These are phyloP conservation scores for Hypoxylon rickii DNA, from an alignment of 495 filamentous ascomycete genomes.

Conservation along the genomic window DNA sequence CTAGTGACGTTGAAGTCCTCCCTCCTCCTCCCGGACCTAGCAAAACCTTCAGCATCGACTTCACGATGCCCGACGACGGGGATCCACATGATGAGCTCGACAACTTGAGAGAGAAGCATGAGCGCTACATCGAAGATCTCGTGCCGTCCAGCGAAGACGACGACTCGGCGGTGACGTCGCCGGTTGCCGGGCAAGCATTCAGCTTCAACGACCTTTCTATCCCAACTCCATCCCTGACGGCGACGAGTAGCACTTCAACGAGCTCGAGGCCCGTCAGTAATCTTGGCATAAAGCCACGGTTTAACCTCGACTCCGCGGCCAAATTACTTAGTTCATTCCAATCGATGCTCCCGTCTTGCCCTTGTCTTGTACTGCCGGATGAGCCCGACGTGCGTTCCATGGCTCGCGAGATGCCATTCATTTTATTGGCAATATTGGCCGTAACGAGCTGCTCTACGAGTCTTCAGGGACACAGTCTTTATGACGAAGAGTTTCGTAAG, in stretches of 20 bases:
- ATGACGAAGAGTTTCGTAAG: slow-evolving; percentile 56
- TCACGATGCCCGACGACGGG: slow-evolving; percentile 42
- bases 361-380: slow-evolving; percentile 41
- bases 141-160: slow-evolving; percentile 28
- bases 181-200: slow-evolving; percentile 19
- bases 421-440: slow-evolving; percentile 51
- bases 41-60: slow-evolving; percentile 57
- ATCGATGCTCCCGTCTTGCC: slow-evolving; percentile 46
- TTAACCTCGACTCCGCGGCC: slow-evolving; percentile 53
- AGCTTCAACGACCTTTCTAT: slow-evolving; percentile 42
- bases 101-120: slow-evolving; percentile 42
- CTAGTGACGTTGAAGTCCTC: slow-evolving; percentile 23
- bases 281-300: slow-evolving; percentile 49
- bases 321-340: slow-evolving; percentile 46
- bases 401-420: slow-evolving; percentile 46
- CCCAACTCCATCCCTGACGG: slow-evolving; percentile 31
- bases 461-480: slow-evolving; percentile 51
- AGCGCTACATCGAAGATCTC: slow-evolving; percentile 41
- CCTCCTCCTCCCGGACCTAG: slow-evolving; percentile 46
- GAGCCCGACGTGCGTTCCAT: slow-evolving; percentile 44
- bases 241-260: slow-evolving; percentile 28
- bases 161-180: slow-evolving; percentile 29
- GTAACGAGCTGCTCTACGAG: slow-evolving; percentile 48
- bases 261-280: slow-evolving; percentile 28
- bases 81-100: slow-evolving; percentile 43